Conservation (phyloP, 108 stramenopile species). For the Cyclotella kingstonii region DNA sequence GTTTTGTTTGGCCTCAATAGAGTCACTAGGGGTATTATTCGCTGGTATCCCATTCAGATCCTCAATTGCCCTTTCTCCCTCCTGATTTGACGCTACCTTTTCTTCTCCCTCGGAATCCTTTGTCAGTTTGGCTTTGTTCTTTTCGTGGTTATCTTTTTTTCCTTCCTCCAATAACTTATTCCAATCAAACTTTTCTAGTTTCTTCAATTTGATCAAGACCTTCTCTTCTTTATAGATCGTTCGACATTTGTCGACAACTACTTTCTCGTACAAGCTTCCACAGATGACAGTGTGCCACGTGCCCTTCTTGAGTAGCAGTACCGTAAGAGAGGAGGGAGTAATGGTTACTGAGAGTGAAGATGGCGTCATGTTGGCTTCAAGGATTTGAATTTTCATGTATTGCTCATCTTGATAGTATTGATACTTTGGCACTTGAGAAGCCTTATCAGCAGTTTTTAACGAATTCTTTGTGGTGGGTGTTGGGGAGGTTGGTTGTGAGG, state of each 20-base stretch:
- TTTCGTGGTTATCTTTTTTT: slow-evolving; percentile 39
- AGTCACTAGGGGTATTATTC: no score
- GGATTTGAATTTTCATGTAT: slow-evolving; percentile 81
- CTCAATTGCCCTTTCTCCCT: no score
- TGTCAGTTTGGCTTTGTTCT: slow-evolving; percentile 13
- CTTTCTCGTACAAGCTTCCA: slow-evolving; percentile 70
- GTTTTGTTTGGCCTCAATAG: background rate
- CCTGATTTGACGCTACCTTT: slow-evolving; percentile 4
- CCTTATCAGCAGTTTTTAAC: background rate
- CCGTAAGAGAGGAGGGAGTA: slow-evolving; percentile 53
- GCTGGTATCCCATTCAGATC: no score
- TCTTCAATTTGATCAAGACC: slow-evolving; percentile 80
- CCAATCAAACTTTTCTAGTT: slow-evolving; percentile 71
- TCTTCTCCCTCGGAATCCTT: background rate
- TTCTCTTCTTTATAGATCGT: slow-evolving; percentile 73
- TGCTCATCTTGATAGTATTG: slow-evolving; percentile 90
- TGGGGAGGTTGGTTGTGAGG: slow-evolving; percentile 1
- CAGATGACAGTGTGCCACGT: slow-evolving; percentile 72
- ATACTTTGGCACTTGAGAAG: slow-evolving; percentile 74
- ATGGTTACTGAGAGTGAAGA: slow-evolving; percentile 68
- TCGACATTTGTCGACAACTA: slow-evolving; percentile 61
- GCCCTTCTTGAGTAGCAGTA: slow-evolving; percentile 53
- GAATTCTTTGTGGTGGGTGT: slow-evolving; percentile 14
- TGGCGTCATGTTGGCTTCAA: slow-evolving; percentile 65
- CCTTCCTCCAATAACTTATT: slow-evolving; percentile 62